phyloP scores from a whole-genome alignment of 1,284 basidiomycete genomes.

The Malassezia yamatoensis region DNA sequence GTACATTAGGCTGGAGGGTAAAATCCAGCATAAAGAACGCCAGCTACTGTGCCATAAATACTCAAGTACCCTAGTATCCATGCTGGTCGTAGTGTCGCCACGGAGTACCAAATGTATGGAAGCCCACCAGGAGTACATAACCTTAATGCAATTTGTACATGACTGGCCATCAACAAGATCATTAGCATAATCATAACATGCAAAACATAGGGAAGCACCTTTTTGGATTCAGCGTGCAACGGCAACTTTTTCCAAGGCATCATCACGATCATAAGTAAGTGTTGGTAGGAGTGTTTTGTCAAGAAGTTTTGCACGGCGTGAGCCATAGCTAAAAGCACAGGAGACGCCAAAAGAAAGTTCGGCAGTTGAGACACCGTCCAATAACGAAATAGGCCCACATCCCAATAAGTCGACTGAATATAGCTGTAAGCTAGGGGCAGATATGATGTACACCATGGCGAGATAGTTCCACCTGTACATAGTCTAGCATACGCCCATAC shows the following conservation, averaged over 20 bases:
- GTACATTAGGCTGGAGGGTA: constrained; percentile 68
- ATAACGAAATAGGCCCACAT: constrained; percentile 72
- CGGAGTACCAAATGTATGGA: constrained; percentile 71
- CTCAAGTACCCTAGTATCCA: constrained; percentile 58
- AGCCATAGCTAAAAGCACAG: constrained; percentile 51
- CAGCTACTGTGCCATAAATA: constrained; percentile 62
- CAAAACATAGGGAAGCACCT: constrained; percentile 58
- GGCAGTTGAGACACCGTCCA: constrained; percentile 75
- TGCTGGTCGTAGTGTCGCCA: background rate
- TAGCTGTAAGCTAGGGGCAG: constrained; percentile 70
- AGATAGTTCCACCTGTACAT: constrained; percentile 57
- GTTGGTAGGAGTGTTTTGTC: background rate
- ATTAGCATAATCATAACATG: constrained; percentile 55
- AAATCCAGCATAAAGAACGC: constrained; percentile 74
- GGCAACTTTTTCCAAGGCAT: background rate
- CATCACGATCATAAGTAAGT: background rate
- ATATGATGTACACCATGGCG: constrained; percentile 53
- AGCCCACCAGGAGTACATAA: constrained; percentile 59
- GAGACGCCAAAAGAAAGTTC: constrained; percentile 71
- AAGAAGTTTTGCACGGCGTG: background rate
- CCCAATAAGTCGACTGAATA: constrained; percentile 78
- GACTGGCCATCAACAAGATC: constrained; percentile 66
- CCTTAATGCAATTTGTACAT: constrained; percentile 81
- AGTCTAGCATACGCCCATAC: constrained; percentile 58
- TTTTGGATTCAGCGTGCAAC: no score